Evolutionary conservation across 2,329 filamentous ascomycete genomes (phyloP).

Genomic region (Aspergillus flavus): DNA sequence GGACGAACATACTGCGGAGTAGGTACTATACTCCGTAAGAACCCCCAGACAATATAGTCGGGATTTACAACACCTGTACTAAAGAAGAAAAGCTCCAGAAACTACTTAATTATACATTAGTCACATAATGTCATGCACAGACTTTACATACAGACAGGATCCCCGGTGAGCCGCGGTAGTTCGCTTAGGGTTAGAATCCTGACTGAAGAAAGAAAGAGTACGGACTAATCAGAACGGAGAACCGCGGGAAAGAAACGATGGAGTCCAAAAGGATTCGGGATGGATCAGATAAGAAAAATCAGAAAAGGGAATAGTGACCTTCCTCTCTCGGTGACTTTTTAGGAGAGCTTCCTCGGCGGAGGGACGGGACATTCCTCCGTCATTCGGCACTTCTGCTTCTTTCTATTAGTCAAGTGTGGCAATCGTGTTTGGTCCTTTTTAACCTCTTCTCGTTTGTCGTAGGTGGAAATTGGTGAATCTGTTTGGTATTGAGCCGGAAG

Average conservation of each 20-base stretch:
- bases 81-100: too few species aligned
- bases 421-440: background rate
- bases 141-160: too few species aligned
- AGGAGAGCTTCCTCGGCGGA: slow-evolving; percentile 8
- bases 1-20: too few species aligned
- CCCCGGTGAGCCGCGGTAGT: background rate
- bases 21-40: too few species aligned
- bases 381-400: slow-evolving; percentile 21
- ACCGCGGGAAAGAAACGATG: background rate
- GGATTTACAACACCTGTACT: too few species aligned
- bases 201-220: background rate
- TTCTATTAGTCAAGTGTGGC: background rate
- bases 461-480: background rate
- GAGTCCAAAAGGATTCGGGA: too few species aligned
- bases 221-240: background rate
- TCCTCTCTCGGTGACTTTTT: background rate
- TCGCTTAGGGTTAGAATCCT: too few species aligned
- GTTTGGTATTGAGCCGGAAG: background rate
- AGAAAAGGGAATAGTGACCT: background rate
- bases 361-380: slow-evolving; percentile 19
- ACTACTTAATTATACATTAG: too few species aligned
- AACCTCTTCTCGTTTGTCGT: background rate
- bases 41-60: too few species aligned
- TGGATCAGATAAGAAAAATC: slow-evolving; percentile 12
- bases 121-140: too few species aligned